phyloP scores from a whole-genome alignment of 2,329 filamentous ascomycete species.

The Teratosphaeria epicoccoides region DNA sequence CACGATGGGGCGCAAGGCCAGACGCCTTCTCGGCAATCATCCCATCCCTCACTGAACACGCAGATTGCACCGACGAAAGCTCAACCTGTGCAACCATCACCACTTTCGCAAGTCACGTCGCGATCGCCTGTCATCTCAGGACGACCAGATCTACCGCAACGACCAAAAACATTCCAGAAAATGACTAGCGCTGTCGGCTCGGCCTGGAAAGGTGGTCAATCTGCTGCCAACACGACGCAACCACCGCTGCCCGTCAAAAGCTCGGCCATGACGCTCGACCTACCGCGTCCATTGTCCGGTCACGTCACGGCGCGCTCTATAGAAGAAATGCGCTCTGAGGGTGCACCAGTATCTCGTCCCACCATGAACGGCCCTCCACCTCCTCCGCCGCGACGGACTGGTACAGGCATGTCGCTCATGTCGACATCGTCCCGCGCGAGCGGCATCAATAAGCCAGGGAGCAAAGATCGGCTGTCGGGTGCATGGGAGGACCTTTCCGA shows the following conservation, averaged over 20 bases:
- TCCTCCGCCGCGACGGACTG: constrained; percentile 1
- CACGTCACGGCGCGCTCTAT: neutral
- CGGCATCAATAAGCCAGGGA: neutral
- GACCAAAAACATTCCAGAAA: constrained; percentile 9
- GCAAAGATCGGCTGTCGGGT: constrained; percentile 22
- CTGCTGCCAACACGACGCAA: constrained; percentile 1
- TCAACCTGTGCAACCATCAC: constrained; percentile 18
- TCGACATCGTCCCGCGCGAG: neutral
- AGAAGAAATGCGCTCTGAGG: constrained; percentile 4
- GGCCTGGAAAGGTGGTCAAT: neutral
- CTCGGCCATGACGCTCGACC: neutral
- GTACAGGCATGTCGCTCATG: neutral
- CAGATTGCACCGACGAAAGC: constrained; percentile 4
- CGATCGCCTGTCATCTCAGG: constrained; percentile 11
- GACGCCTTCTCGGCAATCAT: constrained; percentile 4
- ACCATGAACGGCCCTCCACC: neutral
- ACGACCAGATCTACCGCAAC: constrained; percentile 1
- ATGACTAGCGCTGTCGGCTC: neutral
- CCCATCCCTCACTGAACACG: neutral
- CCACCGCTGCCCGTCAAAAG: neutral
- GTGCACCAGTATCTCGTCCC: constrained; percentile 8
- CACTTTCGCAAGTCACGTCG: constrained; percentile 25
- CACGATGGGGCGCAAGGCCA: constrained; percentile 2
- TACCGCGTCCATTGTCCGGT: neutral
- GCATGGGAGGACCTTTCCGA: constrained; percentile 8